Conservation (phyloP, 345 rosid species). For the Psidium guajava region DNA sequence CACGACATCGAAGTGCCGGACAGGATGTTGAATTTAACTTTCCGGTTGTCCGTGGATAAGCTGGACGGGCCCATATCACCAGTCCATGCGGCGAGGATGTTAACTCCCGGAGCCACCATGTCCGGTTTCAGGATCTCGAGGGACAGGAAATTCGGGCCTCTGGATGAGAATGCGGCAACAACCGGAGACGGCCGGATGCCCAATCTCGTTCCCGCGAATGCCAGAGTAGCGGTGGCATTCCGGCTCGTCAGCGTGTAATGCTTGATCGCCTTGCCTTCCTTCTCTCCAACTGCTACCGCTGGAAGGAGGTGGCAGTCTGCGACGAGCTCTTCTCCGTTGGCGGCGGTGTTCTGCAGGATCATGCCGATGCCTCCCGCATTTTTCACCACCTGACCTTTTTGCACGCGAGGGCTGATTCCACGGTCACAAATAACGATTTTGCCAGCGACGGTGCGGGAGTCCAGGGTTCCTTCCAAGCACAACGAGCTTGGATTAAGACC, state of each 20-base stretch:
- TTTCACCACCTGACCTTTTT: conserved; percentile 57
- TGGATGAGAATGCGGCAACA: conserved; percentile 68
- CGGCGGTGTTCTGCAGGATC: conserved; percentile 45
- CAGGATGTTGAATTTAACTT: conserved; percentile 66
- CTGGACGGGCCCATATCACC: conserved; percentile 70
- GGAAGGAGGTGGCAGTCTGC: conserved; percentile 87
- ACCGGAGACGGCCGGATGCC: conserved; percentile 62
- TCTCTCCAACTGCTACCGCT: conserved; percentile 72
- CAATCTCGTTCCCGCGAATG: conserved; percentile 41
- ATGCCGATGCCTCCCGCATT: conserved; percentile 63
- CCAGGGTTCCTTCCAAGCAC: conserved; percentile 50
- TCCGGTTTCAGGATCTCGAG: conserved; percentile 67
- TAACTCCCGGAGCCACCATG: conserved; percentile 62
- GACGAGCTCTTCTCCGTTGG: conserved; percentile 90
- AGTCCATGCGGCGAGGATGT: conserved; percentile 70
- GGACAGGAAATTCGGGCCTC: conserved; percentile 54
- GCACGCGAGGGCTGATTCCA: conserved; percentile 49
- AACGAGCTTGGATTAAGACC: conserved; percentile 43
- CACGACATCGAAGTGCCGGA: conserved; percentile 97
- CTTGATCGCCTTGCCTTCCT: conserved; percentile 59
- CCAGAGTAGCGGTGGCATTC: conserved; percentile 35
- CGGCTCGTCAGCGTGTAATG: conserved; percentile 32
- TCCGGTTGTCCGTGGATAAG: conserved; percentile 53
- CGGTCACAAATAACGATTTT: conserved; percentile 76
- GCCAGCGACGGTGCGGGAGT: conserved; percentile 32